Conservation (phyloP, 2,329 filamentous ascomycete species). For the Ampelomyces quisqualis region DNA sequence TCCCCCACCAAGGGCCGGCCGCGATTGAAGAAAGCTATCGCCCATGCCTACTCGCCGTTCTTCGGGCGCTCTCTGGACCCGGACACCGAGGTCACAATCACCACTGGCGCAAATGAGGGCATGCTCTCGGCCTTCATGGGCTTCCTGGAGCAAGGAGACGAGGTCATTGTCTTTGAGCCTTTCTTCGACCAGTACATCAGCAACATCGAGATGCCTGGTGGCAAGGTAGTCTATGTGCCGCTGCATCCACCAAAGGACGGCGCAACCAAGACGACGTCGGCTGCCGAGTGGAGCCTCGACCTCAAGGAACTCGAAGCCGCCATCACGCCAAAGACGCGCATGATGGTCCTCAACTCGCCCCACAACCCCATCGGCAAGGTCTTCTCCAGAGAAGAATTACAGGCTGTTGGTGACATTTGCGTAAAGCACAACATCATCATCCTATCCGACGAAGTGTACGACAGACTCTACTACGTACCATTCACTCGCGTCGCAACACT, state of each 20-base stretch:
- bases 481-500: constrained; percentile 91
- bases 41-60: constrained; percentile 85
- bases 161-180: constrained; percentile 97
- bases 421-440: constrained; percentile 94
- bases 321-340: constrained; percentile 85
- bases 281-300: constrained; percentile 84
- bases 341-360: constrained; percentile 88
- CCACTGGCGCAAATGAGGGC: constrained; percentile 84
- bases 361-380: constrained; percentile 98
- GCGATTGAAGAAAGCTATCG: constrained; percentile 86
- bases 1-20: constrained; percentile 92
- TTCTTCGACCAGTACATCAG: constrained; percentile 99
- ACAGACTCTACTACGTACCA: constrained; percentile 90
- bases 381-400: constrained; percentile 78
- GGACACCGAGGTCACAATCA: constrained; percentile 91
- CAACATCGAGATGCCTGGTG: constrained; percentile 98
- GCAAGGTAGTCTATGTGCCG: constrained; percentile 93
- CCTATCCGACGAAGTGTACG: constrained; percentile 72
- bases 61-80: constrained; percentile 82
- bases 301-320: constrained; percentile 77
- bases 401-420: constrained; percentile 82
- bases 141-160: constrained; percentile 90
- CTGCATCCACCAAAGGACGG: constrained; percentile 84
- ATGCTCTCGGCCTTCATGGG: constrained; percentile 99
- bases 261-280: constrained; percentile 74